phyloP scores from a whole-genome alignment of 441 rosid species.

The Populus hybrid region DNA sequence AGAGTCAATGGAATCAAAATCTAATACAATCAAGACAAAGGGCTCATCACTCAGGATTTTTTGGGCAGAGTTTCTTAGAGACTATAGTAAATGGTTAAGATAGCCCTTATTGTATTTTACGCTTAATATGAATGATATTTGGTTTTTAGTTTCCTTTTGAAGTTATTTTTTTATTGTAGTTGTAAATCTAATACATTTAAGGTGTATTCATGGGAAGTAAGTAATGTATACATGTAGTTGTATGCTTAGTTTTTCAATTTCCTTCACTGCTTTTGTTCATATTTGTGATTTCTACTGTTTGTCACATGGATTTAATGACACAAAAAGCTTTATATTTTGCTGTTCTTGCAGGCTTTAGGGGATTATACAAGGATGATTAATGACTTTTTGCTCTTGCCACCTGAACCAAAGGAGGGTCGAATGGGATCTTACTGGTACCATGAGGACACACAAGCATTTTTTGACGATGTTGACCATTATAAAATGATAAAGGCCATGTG shows the following conservation, averaged over 20 bases:
- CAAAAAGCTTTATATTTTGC: neutral
- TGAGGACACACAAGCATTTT: constrained; percentile 76
- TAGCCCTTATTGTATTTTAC: neutral
- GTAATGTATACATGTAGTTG: neutral
- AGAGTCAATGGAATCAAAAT: neutral
- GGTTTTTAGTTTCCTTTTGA: neutral
- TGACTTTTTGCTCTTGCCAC: constrained; percentile 76
- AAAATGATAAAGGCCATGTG: constrained; percentile 98
- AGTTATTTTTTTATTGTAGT: too few species aligned
- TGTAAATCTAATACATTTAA: neutral
- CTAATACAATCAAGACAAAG: neutral
- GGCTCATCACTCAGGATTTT: neutral
- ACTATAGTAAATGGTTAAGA: neutral
- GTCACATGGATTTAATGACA: neutral
- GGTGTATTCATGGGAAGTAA: neutral
- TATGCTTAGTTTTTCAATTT: neutral
- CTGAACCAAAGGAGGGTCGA: constrained; percentile 73
- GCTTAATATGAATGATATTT: neutral
- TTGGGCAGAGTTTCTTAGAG: neutral
- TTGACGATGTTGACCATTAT: constrained; percentile 87
- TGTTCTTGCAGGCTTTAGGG: constrained; percentile 67
- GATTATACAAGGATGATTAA: constrained; percentile 80
- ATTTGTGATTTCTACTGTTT: neutral
- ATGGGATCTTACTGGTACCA: constrained; percentile 77
- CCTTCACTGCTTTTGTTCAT: neutral